Evolutionary conservation across 2,329 filamentous ascomycete genomes (phyloP), one percentile per base, ranked within the genome.

Genomic region (Cladophialophora chaetospira): DNA sequence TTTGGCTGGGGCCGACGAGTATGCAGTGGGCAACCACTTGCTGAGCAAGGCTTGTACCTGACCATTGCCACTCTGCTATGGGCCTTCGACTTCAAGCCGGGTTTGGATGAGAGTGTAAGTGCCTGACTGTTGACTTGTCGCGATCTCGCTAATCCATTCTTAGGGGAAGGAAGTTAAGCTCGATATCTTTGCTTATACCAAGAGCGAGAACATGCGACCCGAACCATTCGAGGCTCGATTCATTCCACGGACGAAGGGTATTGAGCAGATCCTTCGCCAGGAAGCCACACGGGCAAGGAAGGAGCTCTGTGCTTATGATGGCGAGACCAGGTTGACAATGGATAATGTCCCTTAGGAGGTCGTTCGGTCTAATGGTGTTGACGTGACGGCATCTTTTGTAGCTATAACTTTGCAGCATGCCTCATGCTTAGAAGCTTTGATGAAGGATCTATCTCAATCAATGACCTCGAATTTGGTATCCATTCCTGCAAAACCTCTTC

Each of bases 21-120:
- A 3, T 84, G 81, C 66, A 77, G 75, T 42, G 81, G 81, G 0
- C 74, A 82, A 65, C 78, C 75, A 2, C 70, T 86, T 15, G 82
- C 82, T 1, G 82, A 86, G 68, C 80, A 84, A 64, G 81, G 82
- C 4, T 81, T 81, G 0, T 85, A 81, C 75, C 77, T 85, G 63
- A 82, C 79, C 0, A 73, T 85, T 42, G 79, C 80, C 6, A 71
- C 82, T 11, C 64, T 85, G 25, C 71, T 86, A 5, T 85, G 83
- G 81, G 82, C 75, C 0, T 86, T 84, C 64, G 73, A 75, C 53
- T 78, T 84, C 55, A 67, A 73, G 50, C 73, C 75, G 42, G 72
- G 69, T 28, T 53, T 73, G 10, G 73, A 77, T 64, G 64, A 65
- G 25, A 53, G 57, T 21, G 57, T 60, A 23, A 50, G 58, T 58